phyloP scores from a whole-genome alignment of 2,329 filamentous ascomycete genomes.

The Fusarium sulawesiense region DNA sequence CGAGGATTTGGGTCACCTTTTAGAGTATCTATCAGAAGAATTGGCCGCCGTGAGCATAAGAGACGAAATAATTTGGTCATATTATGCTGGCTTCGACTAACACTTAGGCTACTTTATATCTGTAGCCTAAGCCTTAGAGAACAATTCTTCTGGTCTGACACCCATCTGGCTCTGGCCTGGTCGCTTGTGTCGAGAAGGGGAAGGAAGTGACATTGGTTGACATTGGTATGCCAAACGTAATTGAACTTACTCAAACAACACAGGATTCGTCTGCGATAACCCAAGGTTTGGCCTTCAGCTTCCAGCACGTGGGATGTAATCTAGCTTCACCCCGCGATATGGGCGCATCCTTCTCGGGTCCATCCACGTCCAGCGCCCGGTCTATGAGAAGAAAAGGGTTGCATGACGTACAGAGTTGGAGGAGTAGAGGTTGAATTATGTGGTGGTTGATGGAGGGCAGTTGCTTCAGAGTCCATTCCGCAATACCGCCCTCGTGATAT shows the following conservation, averaged over 20 bases:
- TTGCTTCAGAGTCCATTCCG: constrained; percentile 6
- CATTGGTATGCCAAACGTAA: constrained; percentile 28
- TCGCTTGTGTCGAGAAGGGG: neutral
- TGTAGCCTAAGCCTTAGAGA: neutral
- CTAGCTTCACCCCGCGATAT: constrained; percentile 28
- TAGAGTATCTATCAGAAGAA: neutral
- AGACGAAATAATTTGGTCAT: neutral
- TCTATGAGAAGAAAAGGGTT: constrained; percentile 19
- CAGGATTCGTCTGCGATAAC: constrained; percentile 3
- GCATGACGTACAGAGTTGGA: constrained; percentile 29
- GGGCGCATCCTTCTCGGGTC: constrained; percentile 18
- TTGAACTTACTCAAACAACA: constrained; percentile 19
- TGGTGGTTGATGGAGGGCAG: neutral
- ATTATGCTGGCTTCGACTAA: neutral
- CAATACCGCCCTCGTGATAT: constrained; percentile 13
- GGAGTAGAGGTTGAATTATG: neutral
- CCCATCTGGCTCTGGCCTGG: too few relatives aligned
- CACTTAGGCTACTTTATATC: neutral
- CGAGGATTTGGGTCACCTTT: neutral
- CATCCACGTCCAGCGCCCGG: constrained; percentile 28
- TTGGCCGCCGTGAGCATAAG: neutral
- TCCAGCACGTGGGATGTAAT: constrained; percentile 26
- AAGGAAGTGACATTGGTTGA: neutral
- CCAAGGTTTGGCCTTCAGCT: constrained; percentile 10
- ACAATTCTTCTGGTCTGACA: neutral